A percentile compares a stretch with the other conserved stretches of the same genome.
Evolutionary conservation across 176 grass and related monocot genomes (phyloP).

Genomic region (Areca catechu): DNA sequence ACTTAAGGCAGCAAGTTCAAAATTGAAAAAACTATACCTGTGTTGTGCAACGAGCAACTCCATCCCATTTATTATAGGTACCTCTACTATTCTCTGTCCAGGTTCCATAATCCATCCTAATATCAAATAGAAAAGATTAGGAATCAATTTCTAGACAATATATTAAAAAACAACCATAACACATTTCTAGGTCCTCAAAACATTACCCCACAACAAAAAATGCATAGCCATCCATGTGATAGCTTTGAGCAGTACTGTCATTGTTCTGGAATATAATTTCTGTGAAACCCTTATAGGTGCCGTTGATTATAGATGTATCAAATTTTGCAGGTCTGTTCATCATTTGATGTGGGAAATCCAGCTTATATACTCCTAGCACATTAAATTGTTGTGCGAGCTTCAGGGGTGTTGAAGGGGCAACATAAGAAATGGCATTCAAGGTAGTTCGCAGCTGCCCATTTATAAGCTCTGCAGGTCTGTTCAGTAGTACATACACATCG

Average conservation of each 20-base stretch:
- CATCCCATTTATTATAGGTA: conserved; percentile 99
- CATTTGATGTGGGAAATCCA: conserved; percentile 73
- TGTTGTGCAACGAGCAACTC: conserved; percentile 82
- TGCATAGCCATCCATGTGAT: conserved; percentile 92
- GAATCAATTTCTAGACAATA: neutral
- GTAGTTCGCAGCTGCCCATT: conserved; percentile 56
- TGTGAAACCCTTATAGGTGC: conserved; percentile 90
- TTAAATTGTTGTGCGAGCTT: conserved; percentile 78
- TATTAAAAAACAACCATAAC: neutral
- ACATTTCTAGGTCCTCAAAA: neutral
- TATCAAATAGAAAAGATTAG: conserved; percentile 5
- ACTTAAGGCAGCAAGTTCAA: too few relatives aligned
- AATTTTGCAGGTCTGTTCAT: conserved; percentile 79
- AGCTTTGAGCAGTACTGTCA: conserved; percentile 58
- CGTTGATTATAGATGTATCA: conserved; percentile 81
- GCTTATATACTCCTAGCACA: conserved; percentile 66
- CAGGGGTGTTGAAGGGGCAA: conserved; percentile 60
- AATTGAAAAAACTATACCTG: conserved; percentile 33
- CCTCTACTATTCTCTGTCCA: conserved; percentile 92
- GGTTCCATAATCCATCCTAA: conserved; percentile 80
- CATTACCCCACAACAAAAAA: conserved; percentile 94
- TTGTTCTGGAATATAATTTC: conserved; percentile 99
- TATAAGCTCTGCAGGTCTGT: conserved; percentile 54
- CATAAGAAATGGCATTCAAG: conserved; percentile 87
- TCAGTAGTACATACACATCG: conserved; percentile 70